A percentile compares a stretch with the other conserved stretches of the same genome.
Evolutionary conservation across 495 filamentous ascomycete species (phyloP).

Genomic region (Penicillium daleae): DNA sequence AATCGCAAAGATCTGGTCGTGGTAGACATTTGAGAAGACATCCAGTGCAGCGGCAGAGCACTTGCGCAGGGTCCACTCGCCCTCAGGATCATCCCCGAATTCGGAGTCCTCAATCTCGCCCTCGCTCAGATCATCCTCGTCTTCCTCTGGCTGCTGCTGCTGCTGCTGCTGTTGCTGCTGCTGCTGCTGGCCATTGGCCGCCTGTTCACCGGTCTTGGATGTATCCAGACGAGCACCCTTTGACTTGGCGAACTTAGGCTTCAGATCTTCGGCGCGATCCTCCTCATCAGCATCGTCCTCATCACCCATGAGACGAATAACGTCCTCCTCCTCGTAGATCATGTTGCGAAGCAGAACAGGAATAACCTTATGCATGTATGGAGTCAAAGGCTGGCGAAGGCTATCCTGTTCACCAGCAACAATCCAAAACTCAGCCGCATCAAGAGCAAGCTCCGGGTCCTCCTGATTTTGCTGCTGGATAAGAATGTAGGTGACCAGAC

Average conservation of each 20-base stretch:
- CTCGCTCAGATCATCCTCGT: conserved; percentile 80
- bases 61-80: conserved; percentile 94
- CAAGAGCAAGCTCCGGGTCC: conserved; percentile 88
- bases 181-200: conserved; percentile 54
- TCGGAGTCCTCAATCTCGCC: conserved; percentile 87
- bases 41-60: conserved; percentile 97
- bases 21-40: conserved; percentile 89
- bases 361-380: conserved; percentile 82
- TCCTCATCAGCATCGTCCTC: conserved; percentile 91
- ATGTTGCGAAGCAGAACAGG: conserved; percentile 92
- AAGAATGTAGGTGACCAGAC: conserved; percentile 91
- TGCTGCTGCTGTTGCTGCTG: conserved; percentile 45
- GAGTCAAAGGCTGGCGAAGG: conserved; percentile 71
- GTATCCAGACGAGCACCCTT: conserved; percentile 55
- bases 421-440: conserved; percentile 98
- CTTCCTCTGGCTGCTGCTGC: conserved; percentile 43
- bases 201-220: conserved; percentile 49
- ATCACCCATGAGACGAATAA: conserved; percentile 76
- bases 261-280: conserved; percentile 88
- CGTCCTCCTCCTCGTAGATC: conserved; percentile 95
- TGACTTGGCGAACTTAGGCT: conserved; percentile 87
- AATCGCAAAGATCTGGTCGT: conserved; percentile 82
- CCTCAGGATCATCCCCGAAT: conserved; percentile 75
- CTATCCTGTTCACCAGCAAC: conserved; percentile 85
- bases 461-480: conserved; percentile 81